Percentiles rank a stretch among this genome's conserved stretches.
These are phyloP conservation scores for Psidium friedrichsthalianum DNA, from an alignment of 345 rosid species.

Conservation along the genomic window DNA sequence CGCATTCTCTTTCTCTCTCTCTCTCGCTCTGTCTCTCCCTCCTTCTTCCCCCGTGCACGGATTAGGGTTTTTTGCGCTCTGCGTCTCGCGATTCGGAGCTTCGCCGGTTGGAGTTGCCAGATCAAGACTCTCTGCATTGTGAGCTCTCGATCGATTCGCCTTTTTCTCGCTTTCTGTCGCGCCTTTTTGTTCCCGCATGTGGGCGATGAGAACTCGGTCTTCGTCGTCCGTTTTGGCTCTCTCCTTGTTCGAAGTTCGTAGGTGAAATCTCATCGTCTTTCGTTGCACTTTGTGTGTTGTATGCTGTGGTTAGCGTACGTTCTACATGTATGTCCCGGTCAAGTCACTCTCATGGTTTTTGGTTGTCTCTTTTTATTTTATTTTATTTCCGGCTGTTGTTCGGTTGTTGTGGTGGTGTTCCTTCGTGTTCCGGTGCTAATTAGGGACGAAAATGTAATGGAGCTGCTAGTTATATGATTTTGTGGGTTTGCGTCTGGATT, in stretches of 20 bases:
- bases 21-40: too few relatives aligned
- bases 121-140: slow-evolving; percentile 47
- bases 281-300: not conserved
- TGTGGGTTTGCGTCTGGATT: not conserved
- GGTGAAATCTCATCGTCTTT: not conserved
- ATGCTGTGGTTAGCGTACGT: not conserved
- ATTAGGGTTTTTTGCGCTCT: slow-evolving; percentile 40
- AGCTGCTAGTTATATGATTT: not conserved
- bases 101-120: slow-evolving; percentile 14
- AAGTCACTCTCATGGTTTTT: not conserved
- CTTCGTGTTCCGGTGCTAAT: not conserved
- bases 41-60: not conserved
- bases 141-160: slow-evolving; percentile 26
- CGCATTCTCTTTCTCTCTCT: not conserved
- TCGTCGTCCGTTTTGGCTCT: not conserved
- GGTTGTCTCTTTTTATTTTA: not conserved
- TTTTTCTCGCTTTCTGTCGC: slow-evolving; percentile 1
- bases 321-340: not conserved
- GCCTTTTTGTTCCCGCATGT: not conserved
- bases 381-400: not conserved
- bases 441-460: not conserved
- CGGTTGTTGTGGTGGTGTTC: not conserved
- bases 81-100: slow-evolving; percentile 4
- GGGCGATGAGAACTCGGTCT: not conserved
- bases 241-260: too few relatives aligned